Percentiles rank a stretch among this genome's conserved stretches.
Conservation (phyloP, 306 rosid genomes). For the Lotus japonicus region DNA sequence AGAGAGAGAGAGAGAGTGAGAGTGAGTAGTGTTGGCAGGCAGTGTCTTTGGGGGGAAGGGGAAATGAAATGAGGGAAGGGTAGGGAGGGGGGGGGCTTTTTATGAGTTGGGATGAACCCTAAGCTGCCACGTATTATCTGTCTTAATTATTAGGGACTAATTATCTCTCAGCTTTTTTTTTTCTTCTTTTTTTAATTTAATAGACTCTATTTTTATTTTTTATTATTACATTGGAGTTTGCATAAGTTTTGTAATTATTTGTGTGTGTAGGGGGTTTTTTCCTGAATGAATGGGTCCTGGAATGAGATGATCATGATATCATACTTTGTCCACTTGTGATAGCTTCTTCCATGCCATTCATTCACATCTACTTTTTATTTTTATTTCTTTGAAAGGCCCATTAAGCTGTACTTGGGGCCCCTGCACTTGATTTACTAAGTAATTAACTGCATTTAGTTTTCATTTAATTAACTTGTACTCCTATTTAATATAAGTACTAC, state of each 20-base stretch:
- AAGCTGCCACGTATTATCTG: conserved; percentile 78
- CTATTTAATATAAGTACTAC: no score
- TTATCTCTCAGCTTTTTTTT: background rate
- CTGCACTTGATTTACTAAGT: no score
- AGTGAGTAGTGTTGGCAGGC: background rate
- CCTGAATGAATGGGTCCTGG: background rate
- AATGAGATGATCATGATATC: no score
- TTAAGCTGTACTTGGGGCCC: no score
- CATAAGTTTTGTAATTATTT: background rate
- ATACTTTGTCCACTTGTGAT: background rate
- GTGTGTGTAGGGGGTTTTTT: background rate
- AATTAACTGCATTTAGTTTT: no score
- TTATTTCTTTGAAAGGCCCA: no score
- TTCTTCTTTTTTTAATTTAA: no score
- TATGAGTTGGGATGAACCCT: conserved; percentile 73
- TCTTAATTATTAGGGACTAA: conserved; percentile 49
- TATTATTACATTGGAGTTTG: background rate
- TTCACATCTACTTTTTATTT: no score
- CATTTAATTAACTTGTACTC: no score
- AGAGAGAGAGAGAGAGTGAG: background rate
- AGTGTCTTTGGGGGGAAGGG: background rate
- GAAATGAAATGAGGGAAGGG: background rate
- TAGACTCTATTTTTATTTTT: background rate
- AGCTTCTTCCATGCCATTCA: no score
- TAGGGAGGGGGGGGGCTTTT: conserved; percentile 29